Evolutionary conservation across 225 moss, liverwort and hornwort genomes (phyloP), one percentile per base, ranked within the genome.

Genomic region (Pleurozium schreberi): DNA sequence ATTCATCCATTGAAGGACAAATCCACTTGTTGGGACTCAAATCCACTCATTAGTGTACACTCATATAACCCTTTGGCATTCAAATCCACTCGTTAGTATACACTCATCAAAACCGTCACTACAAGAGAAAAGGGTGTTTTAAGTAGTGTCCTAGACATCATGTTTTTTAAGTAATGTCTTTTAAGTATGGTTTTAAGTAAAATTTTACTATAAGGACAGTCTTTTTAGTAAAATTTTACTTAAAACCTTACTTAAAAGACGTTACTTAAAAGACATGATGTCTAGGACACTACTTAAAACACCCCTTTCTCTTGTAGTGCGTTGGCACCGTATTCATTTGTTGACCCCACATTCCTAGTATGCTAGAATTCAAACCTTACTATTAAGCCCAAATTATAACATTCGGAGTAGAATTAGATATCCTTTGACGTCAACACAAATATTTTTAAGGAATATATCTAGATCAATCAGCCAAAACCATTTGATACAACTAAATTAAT

Each of bases 321-420:
- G 10, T 36, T 36, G 6, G 4, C 1, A 1, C 4, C 8, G 1
- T 16, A 70, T 40, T 27, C 5, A 43, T 3, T 0, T 0, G 0
- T 71, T 71, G 71, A 3, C 2, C 3, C 5, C 3, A 23, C 28
- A 45, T 1, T 73, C 18, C 31, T 4, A 74, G 11, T 18, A 73
- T 18, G 1, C 2, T 19, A 0, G 7, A 47, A 0, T 47, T 73
- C 1, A 74, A 3, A 45, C 10, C 2, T 45, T 74, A 18, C 10
- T 2, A 31, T 18, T 0, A 0, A 1, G 0, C 4, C 45, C 2
- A 30, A 28, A 47, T 45, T 73, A 11, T 2, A 30, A 18, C 2
- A 18, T n/a, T n/a, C n/a, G n/a, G n/a, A n/a, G n/a, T 30, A 47
- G 3, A 47, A 74, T 18, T 74, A 47, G 6, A 31, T 47, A 18